Base-by-base conservation (phyloP, 345 rosid genomes). In the Aegle marmelos region DNA sequence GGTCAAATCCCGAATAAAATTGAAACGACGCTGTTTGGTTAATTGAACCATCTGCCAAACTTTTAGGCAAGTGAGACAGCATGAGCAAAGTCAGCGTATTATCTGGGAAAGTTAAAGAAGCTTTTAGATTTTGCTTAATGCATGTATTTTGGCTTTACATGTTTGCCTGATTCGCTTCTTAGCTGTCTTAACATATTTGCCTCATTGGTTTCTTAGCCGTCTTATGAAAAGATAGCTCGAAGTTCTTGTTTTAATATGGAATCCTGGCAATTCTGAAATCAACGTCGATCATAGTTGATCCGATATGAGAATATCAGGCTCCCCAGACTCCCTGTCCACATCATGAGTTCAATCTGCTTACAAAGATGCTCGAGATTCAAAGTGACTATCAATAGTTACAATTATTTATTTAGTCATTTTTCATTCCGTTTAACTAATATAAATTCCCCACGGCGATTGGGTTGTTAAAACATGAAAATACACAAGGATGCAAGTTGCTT, bases 201-300 rank as follows among this genome's bases (percentile, higher is more conserved):
- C 74, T 50, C 37, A 50, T 48, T 28, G 25, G 48, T 9, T 57
- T 17, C 10, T 33, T 59, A 64, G 45, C 56, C 62, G 53, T 45
- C 14, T 27, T 2, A 77, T 34, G 50, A 19, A 58, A 60, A 59
- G 9, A 45, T 34, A 21, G 31, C 25, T 50, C 3, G 71, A 73
- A 82, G 33, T 77, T 82, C 81, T 76, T 77, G 76, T 79, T 74
- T 69, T 2, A 39, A 45, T 33, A 60, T 57, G 75, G 72, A 78
- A 70, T 70, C 67, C 45, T n/a, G 24, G 58, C 74, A 45, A 27
- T 48, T 16, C 36, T 71, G 54, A 73, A 72, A 57, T 59, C n/a
- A 68, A 33, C 31, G 6, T 64, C 75, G 28, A 37, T 70, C 11
- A 5, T 50, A 3, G 27, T 48, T 48, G 30, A 13, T 27, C 22